Evolutionary conservation across 148 eudicot genomes (phyloP), one percentile per base, ranked within the genome.

Genomic region (Vaccinium myrtillus): DNA sequence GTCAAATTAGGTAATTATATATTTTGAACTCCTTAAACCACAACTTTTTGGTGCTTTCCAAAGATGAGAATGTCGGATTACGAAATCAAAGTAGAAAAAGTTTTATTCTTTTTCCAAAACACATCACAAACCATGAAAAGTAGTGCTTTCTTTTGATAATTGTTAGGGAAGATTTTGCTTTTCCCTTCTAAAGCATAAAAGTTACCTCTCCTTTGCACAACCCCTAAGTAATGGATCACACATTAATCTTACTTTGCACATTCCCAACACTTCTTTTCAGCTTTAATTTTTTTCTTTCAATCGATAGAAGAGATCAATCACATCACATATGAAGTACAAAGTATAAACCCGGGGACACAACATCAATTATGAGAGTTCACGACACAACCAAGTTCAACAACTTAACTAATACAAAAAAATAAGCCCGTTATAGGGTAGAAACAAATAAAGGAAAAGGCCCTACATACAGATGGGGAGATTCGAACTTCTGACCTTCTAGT

Each of bases 121-220:
- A 73, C 87, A 84, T 89, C 91, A 85, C 78, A 82, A 82, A 71
- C 82, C 91, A 92, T 89, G 78, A 87, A 90, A 91, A 91, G 93
- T 88, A 89, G 91, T 90, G 91, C 90, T 67, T 11, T 88, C 83
- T 76, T 88, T 85, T 85, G 80, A 89, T 81, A 82, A 77, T 86
- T 89, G 84, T 78, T 81, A 83, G 87, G 84, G 90, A 91, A 89
- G 90, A 88, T 88, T 87, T 91, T 84, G 86, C 89, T 89, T 89
- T 87, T 86, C 48, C 67, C 85, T 85, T 89, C 86, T 71, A 85
- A 87, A 89, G 86, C 59, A 84, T 81, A 90, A 90, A 90, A 88
- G 93, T 86, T 88, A 78, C 46, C 80, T 85, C 81, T 65, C 87
- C 94, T 90, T 91, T 93, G 92, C 95, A 91, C 87, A 85, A 87